phyloP scores from a whole-genome alignment of 2,329 filamentous ascomycete genomes.

The Pleoardoris graminearum region DNA sequence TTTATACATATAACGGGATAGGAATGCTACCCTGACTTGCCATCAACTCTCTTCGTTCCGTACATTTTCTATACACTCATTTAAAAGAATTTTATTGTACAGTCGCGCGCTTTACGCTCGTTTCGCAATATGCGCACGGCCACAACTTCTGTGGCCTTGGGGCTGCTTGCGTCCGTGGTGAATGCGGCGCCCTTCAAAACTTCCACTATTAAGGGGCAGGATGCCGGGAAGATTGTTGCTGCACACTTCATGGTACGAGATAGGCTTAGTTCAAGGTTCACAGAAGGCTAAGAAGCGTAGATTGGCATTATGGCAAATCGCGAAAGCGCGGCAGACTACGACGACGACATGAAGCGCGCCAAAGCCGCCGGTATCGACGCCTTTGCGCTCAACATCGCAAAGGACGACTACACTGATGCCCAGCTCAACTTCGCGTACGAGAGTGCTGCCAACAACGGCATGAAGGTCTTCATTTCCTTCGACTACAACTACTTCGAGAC shows the following conservation, averaged over 20 bases:
- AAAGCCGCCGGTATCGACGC: conserved; percentile 39
- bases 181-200: conserved; percentile 19
- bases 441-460: conserved; percentile 27
- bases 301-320: conserved; percentile 32
- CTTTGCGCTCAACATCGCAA: conserved; percentile 39
- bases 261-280: not conserved
- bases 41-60: conserved; percentile 7
- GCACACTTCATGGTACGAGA: conserved; percentile 32
- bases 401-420: conserved; percentile 21
- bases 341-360: conserved; percentile 31
- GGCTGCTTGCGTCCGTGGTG: conserved; percentile 19
- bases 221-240: conserved; percentile 24
- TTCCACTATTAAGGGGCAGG: conserved; percentile 13
- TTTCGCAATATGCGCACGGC: conserved; percentile 16
- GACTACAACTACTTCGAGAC: conserved; percentile 27
- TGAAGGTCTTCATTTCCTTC: conserved; percentile 36
- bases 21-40: not conserved
- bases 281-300: conserved; percentile 15
- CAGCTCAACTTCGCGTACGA: conserved; percentile 33
- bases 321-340: conserved; percentile 27
- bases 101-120: conserved; percentile 10
- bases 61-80: not conserved
- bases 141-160: conserved; percentile 18
- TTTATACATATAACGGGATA: conserved; percentile 5
- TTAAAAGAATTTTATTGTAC: not conserved